A percentile compares a stretch with the other conserved stretches of the same genome.
Evolutionary conservation across 2,329 filamentous ascomycete genomes (phyloP).

Genomic region (Colletotrichum cuscutae): DNA sequence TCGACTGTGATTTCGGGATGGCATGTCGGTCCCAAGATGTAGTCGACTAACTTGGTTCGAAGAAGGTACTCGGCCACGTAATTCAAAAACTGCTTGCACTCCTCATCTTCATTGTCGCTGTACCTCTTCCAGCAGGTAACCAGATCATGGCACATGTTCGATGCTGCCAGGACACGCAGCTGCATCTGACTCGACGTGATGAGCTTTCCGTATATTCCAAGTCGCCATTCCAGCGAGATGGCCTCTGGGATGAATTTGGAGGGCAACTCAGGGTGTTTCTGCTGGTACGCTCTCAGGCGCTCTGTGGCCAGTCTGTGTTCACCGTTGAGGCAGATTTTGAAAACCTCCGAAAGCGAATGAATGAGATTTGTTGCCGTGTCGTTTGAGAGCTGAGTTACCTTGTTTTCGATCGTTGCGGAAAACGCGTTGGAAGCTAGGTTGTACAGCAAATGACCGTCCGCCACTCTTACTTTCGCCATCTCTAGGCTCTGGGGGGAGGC

Average conservation of each 20-base stretch:
- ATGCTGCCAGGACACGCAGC: constrained; percentile 81
- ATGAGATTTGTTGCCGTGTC: constrained; percentile 56
- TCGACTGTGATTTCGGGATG: constrained; percentile 89
- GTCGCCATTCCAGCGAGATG: constrained; percentile 73
- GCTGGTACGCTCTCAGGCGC: constrained; percentile 44
- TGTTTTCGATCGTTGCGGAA: constrained; percentile 62
- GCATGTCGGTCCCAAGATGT: constrained; percentile 89
- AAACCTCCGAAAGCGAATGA: constrained; percentile 54
- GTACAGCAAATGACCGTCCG: constrained; percentile 56
- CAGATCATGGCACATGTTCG: constrained; percentile 77
- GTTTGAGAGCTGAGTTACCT: constrained; percentile 60
- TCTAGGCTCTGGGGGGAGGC: constrained; percentile 32
- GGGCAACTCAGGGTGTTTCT: constrained; percentile 50
- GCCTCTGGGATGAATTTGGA: constrained; percentile 56
- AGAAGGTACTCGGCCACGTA: constrained; percentile 78
- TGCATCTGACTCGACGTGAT: constrained; percentile 92
- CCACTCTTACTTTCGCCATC: constrained; percentile 47
- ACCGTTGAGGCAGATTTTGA: constrained; percentile 52
- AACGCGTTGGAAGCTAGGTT: constrained; percentile 54
- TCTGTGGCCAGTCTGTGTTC: constrained; percentile 48
- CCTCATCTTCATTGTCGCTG: constrained; percentile 56
- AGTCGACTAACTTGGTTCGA: constrained; percentile 79
- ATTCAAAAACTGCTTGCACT: constrained; percentile 62
- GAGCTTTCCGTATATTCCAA: constrained; percentile 75
- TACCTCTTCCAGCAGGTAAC: constrained; percentile 72